phyloP scores from a whole-genome alignment of 345 rosid genomes.

The Moricandia moricandioides region DNA sequence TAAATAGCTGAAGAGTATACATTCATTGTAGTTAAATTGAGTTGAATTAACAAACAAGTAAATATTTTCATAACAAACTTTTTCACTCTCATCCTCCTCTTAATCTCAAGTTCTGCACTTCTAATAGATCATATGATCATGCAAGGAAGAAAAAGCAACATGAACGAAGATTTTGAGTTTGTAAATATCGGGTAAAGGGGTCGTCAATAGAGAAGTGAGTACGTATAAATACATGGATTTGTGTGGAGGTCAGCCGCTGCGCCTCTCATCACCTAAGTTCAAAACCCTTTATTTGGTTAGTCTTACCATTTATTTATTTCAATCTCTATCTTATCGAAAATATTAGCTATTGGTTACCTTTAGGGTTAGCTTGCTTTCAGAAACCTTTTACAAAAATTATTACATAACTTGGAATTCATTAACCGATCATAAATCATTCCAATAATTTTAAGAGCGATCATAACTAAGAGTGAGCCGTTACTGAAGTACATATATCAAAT shows the following conservation, averaged over 20 bases:
- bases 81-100: neutral
- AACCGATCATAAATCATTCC: neutral
- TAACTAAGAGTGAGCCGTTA: neutral
- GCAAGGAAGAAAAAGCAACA: neutral
- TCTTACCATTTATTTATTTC: neutral
- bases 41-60: neutral
- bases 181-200: slow-evolving; percentile 3
- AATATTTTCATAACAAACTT: neutral
- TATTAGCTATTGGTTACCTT: neutral
- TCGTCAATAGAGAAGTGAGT: neutral
- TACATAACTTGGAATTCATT: neutral
- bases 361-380: neutral
- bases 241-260: slow-evolving; percentile 9
- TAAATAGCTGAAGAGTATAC: no score
- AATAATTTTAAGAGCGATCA: neutral
- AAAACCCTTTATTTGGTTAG: slow-evolving; percentile 34
- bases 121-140: neutral
- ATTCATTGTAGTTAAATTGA: no score
- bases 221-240: slow-evolving; percentile 16
- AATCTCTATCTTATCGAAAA: neutral
- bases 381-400: neutral
- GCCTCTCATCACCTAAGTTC: slow-evolving; percentile 16
- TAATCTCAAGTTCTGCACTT: neutral
- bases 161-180: neutral
- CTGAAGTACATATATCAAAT: neutral